Evolutionary conservation across 208 protist genomes (phyloP).

Genomic region (Wallacemonas rigidus): DNA sequence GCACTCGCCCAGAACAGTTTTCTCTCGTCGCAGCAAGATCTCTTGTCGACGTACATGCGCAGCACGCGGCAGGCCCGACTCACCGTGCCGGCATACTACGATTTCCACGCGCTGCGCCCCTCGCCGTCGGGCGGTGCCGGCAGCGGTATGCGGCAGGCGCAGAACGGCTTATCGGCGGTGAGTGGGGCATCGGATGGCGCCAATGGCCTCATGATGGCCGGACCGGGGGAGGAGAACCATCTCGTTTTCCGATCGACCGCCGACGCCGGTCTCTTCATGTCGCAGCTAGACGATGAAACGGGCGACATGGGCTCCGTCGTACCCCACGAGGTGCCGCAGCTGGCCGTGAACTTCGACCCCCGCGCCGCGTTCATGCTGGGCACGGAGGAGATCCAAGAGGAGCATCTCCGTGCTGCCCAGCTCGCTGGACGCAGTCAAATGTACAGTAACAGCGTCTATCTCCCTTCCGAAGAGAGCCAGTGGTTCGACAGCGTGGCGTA

Average conservation of each 20-base stretch:
- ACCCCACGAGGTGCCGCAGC: constrained; percentile 29
- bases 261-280: constrained; percentile 12
- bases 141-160: neutral
- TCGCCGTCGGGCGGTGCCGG: neutral
- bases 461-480: constrained; percentile 45
- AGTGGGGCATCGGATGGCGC: neutral
- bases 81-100: constrained; percentile 32
- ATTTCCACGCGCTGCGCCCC: constrained; percentile 44
- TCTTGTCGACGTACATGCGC: constrained; percentile 16
- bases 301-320: constrained; percentile 11
- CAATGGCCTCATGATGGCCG: neutral
- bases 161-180: neutral
- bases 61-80: constrained; percentile 11
- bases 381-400: constrained; percentile 25
- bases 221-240: constrained; percentile 1
- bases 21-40: constrained; percentile 15
- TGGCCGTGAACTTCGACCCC: constrained; percentile 44
- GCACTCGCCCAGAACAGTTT: constrained; percentile 11
- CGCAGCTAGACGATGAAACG: constrained; percentile 2
- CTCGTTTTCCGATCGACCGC: constrained; percentile 10
- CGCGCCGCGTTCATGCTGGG: constrained; percentile 31
- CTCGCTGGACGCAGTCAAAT: constrained; percentile 36
- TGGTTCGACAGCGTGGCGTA: constrained; percentile 36
- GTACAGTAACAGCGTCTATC: constrained; percentile 45
- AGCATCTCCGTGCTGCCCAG: constrained; percentile 25